A percentile compares a stretch with the other conserved stretches of the same genome.
Evolutionary conservation across 2,329 filamentous ascomycete species (phyloP).

Genomic region (Fusarium equiseti): DNA sequence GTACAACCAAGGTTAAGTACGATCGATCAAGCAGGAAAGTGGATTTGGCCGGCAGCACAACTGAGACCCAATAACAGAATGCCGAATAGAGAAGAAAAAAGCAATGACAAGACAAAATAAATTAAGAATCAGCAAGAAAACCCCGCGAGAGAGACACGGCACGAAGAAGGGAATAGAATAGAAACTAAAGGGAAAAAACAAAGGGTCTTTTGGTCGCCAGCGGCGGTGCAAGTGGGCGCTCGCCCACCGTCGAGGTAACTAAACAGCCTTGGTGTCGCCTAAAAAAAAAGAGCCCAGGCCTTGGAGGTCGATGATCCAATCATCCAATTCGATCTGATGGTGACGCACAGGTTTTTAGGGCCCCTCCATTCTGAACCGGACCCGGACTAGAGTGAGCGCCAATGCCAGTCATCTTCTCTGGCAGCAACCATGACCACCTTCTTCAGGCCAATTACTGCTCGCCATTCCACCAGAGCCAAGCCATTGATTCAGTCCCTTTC

Average conservation of each 20-base stretch:
- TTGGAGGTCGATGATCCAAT: constrained; percentile 45
- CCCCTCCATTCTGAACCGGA: constrained; percentile 43
- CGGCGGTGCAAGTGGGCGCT: constrained; percentile 40
- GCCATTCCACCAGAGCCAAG: constrained; percentile 16
- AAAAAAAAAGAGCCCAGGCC: background rate
- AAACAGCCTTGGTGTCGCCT: constrained; percentile 27
- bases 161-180: constrained; percentile 10
- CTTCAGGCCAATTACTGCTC: constrained; percentile 18
- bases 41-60: constrained; percentile 27
- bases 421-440: constrained; percentile 36
- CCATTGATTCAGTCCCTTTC: constrained; percentile 32
- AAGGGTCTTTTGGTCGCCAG: constrained; percentile 43
- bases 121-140: constrained; percentile 1
- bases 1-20: constrained; percentile 32
- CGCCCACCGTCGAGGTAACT: constrained; percentile 18
- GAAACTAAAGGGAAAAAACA: constrained; percentile 16
- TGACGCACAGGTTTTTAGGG: constrained; percentile 49
- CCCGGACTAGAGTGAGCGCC: constrained; percentile 46
- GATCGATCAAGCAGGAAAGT: constrained; percentile 23
- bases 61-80: constrained; percentile 11
- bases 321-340: constrained; percentile 49
- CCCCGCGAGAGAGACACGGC: constrained; percentile 8
- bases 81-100: constrained; percentile 19
- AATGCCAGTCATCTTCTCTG: constrained; percentile 50
- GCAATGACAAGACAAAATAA: background rate